phyloP scores from a whole-genome alignment of 1,284 basidiomycete species.

The Pseudozyma flocculosa region DNA sequence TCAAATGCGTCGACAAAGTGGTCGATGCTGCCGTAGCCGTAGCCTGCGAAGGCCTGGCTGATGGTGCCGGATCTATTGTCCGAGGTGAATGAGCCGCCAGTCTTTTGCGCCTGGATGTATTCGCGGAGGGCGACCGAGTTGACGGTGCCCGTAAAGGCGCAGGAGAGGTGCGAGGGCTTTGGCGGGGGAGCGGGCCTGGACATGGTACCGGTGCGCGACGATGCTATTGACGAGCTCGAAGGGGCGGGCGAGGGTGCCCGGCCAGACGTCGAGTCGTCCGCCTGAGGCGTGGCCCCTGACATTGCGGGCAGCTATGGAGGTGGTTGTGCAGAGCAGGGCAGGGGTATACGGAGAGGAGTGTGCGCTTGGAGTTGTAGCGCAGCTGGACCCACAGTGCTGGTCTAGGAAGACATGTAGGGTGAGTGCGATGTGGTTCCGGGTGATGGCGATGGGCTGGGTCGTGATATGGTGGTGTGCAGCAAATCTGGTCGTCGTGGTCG shows the following conservation, averaged over 20 bases:
- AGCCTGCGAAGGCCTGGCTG: conserved; percentile 19
- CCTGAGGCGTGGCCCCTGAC: no score
- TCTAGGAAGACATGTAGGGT: no score
- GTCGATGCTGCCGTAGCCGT: conserved; percentile 22
- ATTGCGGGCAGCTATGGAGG: no score
- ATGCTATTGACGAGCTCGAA: conserved; percentile 13
- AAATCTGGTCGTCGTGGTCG: no score
- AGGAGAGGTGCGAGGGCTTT: conserved; percentile 43
- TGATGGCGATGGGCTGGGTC: no score
- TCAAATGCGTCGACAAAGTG: conserved; percentile 28
- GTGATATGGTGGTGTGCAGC: no score
- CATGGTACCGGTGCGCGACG: conserved; percentile 15
- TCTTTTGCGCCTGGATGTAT: conserved; percentile 39
- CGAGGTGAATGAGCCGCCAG: conserved; percentile 24
- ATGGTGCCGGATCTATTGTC: conserved; percentile 15
- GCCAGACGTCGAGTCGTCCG: no score
- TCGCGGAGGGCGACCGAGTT: conserved; percentile 40
- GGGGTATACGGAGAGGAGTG: no score
- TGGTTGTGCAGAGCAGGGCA: no score
- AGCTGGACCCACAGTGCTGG: no score
- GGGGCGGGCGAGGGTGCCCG: neutral
- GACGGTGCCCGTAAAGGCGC: conserved; percentile 42
- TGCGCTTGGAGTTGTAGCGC: no score
- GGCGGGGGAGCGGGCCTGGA: conserved; percentile 36
- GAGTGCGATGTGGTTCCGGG: no score